A percentile compares a stretch with the other conserved stretches of the same genome.
These are phyloP conservation scores for Pneumocystis sp. DNA, from an alignment of 1,139 yeast genomes.

Conservation along the genomic window DNA sequence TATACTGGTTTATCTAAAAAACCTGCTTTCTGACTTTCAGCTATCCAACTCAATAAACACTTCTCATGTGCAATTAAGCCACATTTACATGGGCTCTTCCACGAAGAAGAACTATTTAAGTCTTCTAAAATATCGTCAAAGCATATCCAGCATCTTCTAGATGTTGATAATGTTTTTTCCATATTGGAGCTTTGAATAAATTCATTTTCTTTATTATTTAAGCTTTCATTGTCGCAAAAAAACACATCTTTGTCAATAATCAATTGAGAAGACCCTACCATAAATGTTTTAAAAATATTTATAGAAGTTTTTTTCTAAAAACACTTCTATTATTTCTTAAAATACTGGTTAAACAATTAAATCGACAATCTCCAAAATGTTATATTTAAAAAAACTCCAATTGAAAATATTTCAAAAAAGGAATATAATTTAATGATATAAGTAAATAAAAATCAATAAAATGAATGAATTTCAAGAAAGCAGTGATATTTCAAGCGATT, in stretches of 20 bases:
- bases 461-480: background rate
- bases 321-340: background rate
- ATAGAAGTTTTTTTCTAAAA: background rate
- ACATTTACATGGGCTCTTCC: slow-evolving; percentile 31
- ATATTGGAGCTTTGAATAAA: background rate
- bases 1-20: slow-evolving; percentile 5
- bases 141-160: slow-evolving; percentile 9
- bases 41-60: slow-evolving; percentile 30
- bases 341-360: background rate
- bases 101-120: slow-evolving; percentile 8
- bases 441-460: background rate
- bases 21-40: slow-evolving; percentile 6
- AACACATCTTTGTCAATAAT: background rate
- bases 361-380: background rate
- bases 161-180: background rate
- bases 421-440: background rate
- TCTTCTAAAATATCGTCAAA: slow-evolving; percentile 7
- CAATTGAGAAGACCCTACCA: background rate
- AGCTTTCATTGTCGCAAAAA: background rate
- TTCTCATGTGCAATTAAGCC: slow-evolving; percentile 30
- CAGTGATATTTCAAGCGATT: background rate
- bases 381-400: background rate
- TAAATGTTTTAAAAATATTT: background rate
- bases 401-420: background rate
- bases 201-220: background rate